Percentiles rank a stretch among this genome's conserved stretches.
phyloP scores from a whole-genome alignment of 257 asterid species.

The Osmanthus fragrans region DNA sequence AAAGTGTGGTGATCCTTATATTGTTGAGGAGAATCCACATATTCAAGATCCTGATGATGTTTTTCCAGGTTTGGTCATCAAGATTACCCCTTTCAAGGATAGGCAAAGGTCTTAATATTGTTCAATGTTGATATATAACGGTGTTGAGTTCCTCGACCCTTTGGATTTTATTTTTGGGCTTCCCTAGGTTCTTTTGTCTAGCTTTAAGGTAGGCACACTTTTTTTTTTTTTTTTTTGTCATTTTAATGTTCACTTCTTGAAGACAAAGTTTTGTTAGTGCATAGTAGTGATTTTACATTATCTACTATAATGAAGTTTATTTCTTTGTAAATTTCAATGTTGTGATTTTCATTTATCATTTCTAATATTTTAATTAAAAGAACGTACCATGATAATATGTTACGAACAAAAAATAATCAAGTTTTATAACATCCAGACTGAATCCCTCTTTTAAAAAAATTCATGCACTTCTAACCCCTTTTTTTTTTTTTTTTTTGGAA shows the following conservation, averaged over 20 bases:
- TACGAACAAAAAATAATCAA: too few relatives aligned
- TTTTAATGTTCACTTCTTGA: neutral
- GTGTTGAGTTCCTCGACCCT: neutral
- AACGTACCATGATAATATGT: too few relatives aligned
- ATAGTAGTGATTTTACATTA: neutral
- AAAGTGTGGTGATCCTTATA: conserved; percentile 78
- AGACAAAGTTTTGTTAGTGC: neutral
- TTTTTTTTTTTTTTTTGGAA: too few relatives aligned
- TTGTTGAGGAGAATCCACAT: conserved; percentile 88
- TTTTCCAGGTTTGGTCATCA: conserved; percentile 77
- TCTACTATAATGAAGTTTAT: neutral
- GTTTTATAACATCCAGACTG: too few relatives aligned
- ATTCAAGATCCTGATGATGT: conserved; percentile 90
- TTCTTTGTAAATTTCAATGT: neutral
- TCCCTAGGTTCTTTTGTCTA: neutral
- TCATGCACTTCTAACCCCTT: too few relatives aligned
- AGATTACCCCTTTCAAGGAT: conserved; percentile 58
- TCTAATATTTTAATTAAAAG: too few relatives aligned
- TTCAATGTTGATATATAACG: too few relatives aligned
- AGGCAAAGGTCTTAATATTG: conserved; percentile 6
- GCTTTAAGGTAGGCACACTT: too few relatives aligned
- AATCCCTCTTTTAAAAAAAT: too few relatives aligned
- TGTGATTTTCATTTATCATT: neutral
- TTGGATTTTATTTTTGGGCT: neutral
- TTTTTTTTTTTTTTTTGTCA: too few relatives aligned